Evolutionary conservation across 176 grass and related monocot genomes (phyloP).

Genomic region (Guadua angustifolia): DNA sequence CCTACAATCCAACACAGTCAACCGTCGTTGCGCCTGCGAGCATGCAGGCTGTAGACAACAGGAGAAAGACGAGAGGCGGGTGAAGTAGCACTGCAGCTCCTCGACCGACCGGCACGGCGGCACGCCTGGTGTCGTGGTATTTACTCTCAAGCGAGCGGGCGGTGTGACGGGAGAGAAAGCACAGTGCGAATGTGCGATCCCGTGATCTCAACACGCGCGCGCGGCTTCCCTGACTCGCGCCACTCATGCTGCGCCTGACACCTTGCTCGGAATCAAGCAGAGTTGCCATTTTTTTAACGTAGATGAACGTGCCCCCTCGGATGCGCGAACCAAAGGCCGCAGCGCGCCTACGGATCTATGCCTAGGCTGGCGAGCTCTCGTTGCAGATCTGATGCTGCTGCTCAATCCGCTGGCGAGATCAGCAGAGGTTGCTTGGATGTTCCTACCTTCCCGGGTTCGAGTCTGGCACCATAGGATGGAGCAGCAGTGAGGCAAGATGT

Average conservation of each 20-base stretch:
- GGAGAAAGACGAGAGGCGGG: background rate
- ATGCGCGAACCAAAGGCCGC: background rate
- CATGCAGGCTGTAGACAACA: background rate
- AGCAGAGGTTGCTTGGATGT: background rate
- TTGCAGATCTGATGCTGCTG: slow-evolving; percentile 35
- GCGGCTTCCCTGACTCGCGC: background rate
- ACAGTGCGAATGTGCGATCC: background rate
- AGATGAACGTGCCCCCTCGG: background rate
- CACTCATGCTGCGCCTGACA: background rate
- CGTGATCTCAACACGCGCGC: slow-evolving; percentile 23
- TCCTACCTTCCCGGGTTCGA: background rate
- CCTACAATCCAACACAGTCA: background rate
- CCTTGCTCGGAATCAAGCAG: background rate
- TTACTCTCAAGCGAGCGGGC: background rate
- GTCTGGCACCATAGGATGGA: background rate
- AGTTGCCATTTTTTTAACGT: background rate
- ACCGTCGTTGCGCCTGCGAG: background rate
- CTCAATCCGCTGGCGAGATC: slow-evolving; percentile 24
- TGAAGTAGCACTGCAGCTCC: background rate
- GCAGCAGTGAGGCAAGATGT: too few species aligned
- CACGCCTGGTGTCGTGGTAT: background rate
- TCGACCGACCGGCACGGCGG: background rate
- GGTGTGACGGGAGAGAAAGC: background rate
- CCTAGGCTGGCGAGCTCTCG: slow-evolving; percentile 22
- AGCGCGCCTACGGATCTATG: slow-evolving; percentile 24